Conservation (phyloP, 306 rosid species). For the Cucumis sativus region Cucumber_9930_V3 NC_026660.2:4704501-4705000, state of each 20-base stretch:
- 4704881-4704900: background rate
- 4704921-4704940: background rate
- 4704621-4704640: conserved; percentile 65
- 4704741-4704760: conserved; percentile 67
- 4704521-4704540: conserved; percentile 7
- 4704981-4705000: background rate
- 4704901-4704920: background rate
- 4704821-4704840: background rate
- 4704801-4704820: conserved; percentile 40
- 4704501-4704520: conserved; percentile 8
- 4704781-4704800: conserved; percentile 72
- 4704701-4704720: conserved; percentile 72
- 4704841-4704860: background rate
- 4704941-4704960: background rate
- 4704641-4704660: conserved; percentile 97
- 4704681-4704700: conserved; percentile 68
- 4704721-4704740: conserved; percentile 55
- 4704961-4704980: background rate
- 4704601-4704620: conserved; percentile 75
- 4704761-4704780: conserved; percentile 56
- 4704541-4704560: conserved; percentile 17
- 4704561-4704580: conserved; percentile 34
- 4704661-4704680: conserved; percentile 93
- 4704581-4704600: conserved; percentile 46
- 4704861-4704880: conserved; percentile 24